Percentiles rank a stretch among this genome's conserved stretches.
Evolutionary conservation across 2,329 filamentous ascomycete species (phyloP).

Genomic region (Xylariaceae sp.): DNA sequence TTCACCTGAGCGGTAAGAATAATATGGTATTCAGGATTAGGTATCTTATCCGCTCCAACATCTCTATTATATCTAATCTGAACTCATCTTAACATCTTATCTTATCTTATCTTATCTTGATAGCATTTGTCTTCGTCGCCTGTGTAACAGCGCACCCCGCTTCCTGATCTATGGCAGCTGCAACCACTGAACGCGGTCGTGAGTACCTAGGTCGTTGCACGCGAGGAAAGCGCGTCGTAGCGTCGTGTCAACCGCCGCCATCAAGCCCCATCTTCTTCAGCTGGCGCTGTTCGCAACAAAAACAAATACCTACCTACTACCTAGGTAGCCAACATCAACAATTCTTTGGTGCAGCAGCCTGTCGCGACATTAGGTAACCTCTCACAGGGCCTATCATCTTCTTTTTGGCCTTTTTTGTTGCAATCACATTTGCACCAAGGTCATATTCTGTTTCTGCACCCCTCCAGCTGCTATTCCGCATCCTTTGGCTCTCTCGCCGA

Average conservation of each 20-base stretch:
- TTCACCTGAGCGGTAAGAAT: no score
- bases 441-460: background rate
- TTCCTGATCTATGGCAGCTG: conserved; percentile 23
- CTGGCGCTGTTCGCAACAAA: conserved; percentile 16
- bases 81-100: no score
- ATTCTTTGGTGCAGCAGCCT: no score
- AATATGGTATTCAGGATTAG: no score
- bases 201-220: conserved; percentile 4
- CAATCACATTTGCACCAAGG: background rate
- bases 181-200: conserved; percentile 42
- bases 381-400: background rate
- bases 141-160: conserved; percentile 13
- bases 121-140: no score
- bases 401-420: background rate
- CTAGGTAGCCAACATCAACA: no score
- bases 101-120: conserved; percentile 2
- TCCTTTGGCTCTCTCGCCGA: background rate
- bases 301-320: conserved; percentile 11
- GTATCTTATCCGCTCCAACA: no score
- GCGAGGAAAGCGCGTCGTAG: conserved; percentile 26
- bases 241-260: conserved; percentile 8
- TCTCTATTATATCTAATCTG: no score
- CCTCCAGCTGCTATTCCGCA: background rate
- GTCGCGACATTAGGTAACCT: no score
- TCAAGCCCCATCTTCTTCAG: background rate